Conservation (phyloP, 2,329 filamentous ascomycete genomes). For the Diaporthe sp. region DNA sequence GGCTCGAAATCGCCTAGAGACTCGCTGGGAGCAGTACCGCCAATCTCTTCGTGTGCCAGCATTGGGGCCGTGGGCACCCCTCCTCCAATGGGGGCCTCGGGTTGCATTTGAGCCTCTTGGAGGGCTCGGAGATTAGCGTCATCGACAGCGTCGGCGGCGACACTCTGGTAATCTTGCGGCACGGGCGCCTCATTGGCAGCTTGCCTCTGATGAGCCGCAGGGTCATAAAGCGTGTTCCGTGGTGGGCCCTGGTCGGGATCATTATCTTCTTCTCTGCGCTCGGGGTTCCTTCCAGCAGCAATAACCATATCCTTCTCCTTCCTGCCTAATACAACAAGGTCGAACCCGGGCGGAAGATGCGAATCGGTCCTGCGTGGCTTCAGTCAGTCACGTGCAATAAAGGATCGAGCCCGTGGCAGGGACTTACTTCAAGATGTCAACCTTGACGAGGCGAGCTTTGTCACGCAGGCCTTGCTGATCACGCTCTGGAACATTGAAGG, state of each 20-base stretch:
- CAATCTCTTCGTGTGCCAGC: constrained; percentile 30
- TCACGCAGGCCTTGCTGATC: constrained; percentile 71
- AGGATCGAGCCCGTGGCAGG: not conserved
- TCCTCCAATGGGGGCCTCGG: constrained; percentile 30
- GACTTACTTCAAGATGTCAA: constrained; percentile 62
- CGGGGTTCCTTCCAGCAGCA: constrained; percentile 62
- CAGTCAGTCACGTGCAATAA: not conserved
- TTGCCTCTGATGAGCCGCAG: constrained; percentile 19
- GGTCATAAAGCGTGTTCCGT: constrained; percentile 51
- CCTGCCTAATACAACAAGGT: constrained; percentile 62
- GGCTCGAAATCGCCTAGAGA: constrained; percentile 32
- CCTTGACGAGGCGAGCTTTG: constrained; percentile 71
- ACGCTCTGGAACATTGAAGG: constrained; percentile 58
- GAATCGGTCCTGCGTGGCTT: constrained; percentile 53
- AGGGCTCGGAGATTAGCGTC: constrained; percentile 35
- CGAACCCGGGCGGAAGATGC: constrained; percentile 63
- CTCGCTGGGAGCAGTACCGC: constrained; percentile 29
- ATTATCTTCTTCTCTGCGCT: constrained; percentile 62
- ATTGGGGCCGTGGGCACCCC: constrained; percentile 36
- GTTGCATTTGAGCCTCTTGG: constrained; percentile 39
- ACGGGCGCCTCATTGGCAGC: not conserved
- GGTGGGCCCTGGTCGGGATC: constrained; percentile 55
- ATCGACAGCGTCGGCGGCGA: constrained; percentile 30
- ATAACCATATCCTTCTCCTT: constrained; percentile 63
- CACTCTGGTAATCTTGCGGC: constrained; percentile 9